These are phyloP conservation scores for Lecanicillium sp. DNA, from an alignment of 2,329 filamentous ascomycete species.

Conservation along the genomic window DNA sequence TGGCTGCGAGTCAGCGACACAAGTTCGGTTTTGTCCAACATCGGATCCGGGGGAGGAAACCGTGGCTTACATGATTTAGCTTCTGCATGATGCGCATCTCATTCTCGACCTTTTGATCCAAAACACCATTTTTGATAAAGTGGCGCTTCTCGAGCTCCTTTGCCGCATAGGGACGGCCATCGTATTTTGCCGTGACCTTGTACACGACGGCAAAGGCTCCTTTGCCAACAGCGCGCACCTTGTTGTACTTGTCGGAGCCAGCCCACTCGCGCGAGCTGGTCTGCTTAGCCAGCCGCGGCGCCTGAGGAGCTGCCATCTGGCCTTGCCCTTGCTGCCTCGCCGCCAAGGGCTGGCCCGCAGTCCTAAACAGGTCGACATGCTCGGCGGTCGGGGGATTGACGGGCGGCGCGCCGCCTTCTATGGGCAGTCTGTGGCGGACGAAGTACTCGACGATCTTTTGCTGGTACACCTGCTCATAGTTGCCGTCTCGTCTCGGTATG, in stretches of 20 bases:
- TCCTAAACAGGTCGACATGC: conserved; percentile 25
- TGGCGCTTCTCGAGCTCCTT: conserved; percentile 92
- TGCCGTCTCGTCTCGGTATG: conserved; percentile 68
- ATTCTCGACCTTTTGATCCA: conserved; percentile 90
- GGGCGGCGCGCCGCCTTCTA: conserved; percentile 4
- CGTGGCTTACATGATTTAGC: conserved; percentile 66
- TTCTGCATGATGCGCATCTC: conserved; percentile 95
- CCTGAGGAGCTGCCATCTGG: conserved; percentile 1
- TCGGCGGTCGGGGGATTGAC: conserved; percentile 2
- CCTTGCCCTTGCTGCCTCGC: neutral
- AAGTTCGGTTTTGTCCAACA: neutral
- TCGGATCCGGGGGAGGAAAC: neutral
- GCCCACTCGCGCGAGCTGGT: conserved; percentile 62
- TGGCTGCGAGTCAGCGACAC: conserved; percentile 25
- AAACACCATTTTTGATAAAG: conserved; percentile 85
- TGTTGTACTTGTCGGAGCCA: conserved; percentile 79
- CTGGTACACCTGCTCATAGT: conserved; percentile 58
- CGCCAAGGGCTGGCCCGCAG: conserved; percentile 1
- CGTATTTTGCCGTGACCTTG: conserved; percentile 77
- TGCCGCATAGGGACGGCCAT: conserved; percentile 78
- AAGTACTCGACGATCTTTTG: conserved; percentile 66
- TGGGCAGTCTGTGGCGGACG: conserved; percentile 26
- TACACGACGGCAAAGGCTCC: conserved; percentile 94
- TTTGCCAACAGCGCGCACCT: conserved; percentile 75
- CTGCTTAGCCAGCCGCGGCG: conserved; percentile 15